Evolutionary conservation across 768 basidiomycete species (phyloP).

Genomic region (Chlorophyllum brunneum): DNA sequence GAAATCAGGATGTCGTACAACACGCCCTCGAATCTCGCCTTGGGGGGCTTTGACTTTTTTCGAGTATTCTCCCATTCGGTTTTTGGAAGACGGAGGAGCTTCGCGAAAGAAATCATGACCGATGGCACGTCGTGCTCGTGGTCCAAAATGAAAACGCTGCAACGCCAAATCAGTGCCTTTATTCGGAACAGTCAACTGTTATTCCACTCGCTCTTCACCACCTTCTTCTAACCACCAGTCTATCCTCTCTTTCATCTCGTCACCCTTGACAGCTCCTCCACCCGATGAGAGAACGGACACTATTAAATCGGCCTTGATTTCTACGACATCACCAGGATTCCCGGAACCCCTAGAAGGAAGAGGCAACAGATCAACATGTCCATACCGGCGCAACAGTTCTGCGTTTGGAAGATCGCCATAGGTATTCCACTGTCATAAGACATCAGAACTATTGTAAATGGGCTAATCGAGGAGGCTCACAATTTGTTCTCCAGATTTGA

Average conservation of each 20-base stretch:
- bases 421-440: slow-evolving; percentile 75
- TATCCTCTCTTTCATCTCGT: slow-evolving; percentile 53
- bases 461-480: slow-evolving; percentile 39
- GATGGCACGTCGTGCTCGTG: slow-evolving; percentile 48
- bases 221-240: slow-evolving; percentile 94
- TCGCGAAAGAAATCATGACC: slow-evolving; percentile 59
- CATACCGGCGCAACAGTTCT: slow-evolving; percentile 91
- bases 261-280: slow-evolving; percentile 16
- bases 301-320: slow-evolving; percentile 69
- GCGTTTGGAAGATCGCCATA: slow-evolving; percentile 93
- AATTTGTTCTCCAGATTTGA: slow-evolving; percentile 82
- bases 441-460: slow-evolving; percentile 7
- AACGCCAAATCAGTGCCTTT: neutral
- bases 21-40: slow-evolving; percentile 52
- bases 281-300: slow-evolving; percentile 36
- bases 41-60: slow-evolving; percentile 69
- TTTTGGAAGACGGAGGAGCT: slow-evolving; percentile 53
- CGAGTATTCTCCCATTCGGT: slow-evolving; percentile 58
- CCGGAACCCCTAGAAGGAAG: slow-evolving; percentile 47
- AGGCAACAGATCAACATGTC: slow-evolving; percentile 80
- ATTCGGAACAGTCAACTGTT: neutral
- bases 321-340: slow-evolving; percentile 79
- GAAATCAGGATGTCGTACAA: slow-evolving; percentile 44
- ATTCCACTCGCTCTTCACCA: slow-evolving; percentile 72
- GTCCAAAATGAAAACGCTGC: slow-evolving; percentile 55